A percentile compares a stretch with the other conserved stretches of the same genome.
Evolutionary conservation across 345 rosid species (phyloP).

Genomic region (Durio zibethinus): DNA sequence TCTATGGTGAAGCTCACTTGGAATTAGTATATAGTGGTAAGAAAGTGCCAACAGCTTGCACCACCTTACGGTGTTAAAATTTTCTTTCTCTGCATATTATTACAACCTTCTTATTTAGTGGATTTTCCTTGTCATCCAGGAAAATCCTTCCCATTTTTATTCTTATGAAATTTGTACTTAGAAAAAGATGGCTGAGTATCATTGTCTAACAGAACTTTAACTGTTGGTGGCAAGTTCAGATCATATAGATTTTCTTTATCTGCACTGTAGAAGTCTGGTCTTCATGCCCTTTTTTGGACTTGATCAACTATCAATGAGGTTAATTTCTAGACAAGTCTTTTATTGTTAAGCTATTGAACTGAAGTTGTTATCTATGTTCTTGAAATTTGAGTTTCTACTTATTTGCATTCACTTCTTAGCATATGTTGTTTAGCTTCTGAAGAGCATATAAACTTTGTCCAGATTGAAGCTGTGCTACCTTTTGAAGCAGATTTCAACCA

Average conservation of each 20-base stretch:
- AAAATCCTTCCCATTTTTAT: neutral
- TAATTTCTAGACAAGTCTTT: neutral
- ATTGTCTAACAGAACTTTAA: neutral
- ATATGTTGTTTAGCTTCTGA: conserved; percentile 2
- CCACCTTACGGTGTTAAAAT: neutral
- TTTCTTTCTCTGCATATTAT: neutral
- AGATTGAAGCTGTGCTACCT: neutral
- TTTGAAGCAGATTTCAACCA: neutral
- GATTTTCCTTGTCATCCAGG: neutral
- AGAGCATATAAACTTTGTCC: neutral
- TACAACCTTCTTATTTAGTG: neutral
- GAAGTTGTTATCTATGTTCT: neutral
- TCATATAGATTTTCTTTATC: neutral
- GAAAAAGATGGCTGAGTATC: neutral
- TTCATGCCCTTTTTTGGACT: neutral
- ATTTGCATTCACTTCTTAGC: neutral
- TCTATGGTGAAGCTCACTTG: neutral
- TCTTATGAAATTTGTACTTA: neutral
- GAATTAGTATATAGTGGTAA: neutral
- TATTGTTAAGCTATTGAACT: neutral
- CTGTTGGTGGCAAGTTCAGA: neutral
- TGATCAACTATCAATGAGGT: neutral
- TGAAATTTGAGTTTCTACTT: neutral
- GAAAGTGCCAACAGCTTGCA: neutral
- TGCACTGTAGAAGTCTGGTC: neutral